phyloP scores from a whole-genome alignment of 345 rosid species.

The Heritiera fomes region DNA sequence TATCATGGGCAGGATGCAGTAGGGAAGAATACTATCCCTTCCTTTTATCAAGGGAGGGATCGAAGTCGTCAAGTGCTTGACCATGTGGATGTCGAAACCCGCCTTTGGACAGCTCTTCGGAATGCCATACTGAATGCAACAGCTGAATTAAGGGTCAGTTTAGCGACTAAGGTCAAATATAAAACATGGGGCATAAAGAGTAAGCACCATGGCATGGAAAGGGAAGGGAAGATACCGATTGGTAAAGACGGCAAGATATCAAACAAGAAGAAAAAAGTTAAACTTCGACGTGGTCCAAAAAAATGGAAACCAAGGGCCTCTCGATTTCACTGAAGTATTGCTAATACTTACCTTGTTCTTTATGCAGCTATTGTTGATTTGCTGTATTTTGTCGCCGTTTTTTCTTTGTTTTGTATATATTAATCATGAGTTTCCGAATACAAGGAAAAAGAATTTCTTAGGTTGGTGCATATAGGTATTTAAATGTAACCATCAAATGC shows the following conservation, averaged over 20 bases:
- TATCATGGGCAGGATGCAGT: constrained; percentile 33
- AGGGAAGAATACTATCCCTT: constrained; percentile 21
- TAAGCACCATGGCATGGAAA: constrained; percentile 34
- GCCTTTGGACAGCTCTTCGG: constrained; percentile 24
- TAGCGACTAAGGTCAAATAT: constrained; percentile 31
- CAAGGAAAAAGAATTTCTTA: not conserved
- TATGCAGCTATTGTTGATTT: not conserved
- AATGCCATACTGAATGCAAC: constrained; percentile 30
- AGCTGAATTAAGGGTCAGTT: constrained; percentile 34
- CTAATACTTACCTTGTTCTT: not conserved
- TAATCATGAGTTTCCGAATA: not conserved
- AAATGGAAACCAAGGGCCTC: constrained; percentile 28
- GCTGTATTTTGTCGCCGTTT: not conserved
- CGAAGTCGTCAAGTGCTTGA: not conserved
- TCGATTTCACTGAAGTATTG: not conserved
- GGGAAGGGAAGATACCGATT: constrained; percentile 31
- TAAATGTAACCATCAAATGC: constrained; percentile 7
- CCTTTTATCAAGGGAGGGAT: constrained; percentile 37
- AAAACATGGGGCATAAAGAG: constrained; percentile 46
- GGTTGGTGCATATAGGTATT: not conserved
- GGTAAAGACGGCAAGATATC: constrained; percentile 49
- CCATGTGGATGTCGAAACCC: not conserved
- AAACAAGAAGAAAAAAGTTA: constrained; percentile 47
- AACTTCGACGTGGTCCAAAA: constrained; percentile 32
- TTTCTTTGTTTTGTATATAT: not conserved